Percentiles rank a stretch among this genome's conserved stretches.
Evolutionary conservation across 441 rosid genomes (phyloP).

Genomic region (Hura crepitans): DNA sequence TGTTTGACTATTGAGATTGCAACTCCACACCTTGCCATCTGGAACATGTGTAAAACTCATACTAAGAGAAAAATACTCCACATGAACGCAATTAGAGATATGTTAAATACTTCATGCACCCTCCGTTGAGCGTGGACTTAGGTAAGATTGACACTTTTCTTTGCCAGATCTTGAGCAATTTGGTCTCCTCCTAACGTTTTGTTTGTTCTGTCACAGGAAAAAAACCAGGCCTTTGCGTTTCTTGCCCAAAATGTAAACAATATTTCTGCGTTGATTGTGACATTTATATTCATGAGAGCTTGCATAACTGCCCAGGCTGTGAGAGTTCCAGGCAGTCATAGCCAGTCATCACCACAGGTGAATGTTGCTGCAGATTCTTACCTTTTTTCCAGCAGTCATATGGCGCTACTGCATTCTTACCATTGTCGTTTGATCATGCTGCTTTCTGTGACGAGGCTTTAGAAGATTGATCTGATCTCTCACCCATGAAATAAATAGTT

Average conservation of each 20-base stretch:
- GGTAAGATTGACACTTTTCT: background rate
- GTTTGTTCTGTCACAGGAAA: constrained; percentile 45
- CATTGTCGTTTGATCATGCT: too few species aligned
- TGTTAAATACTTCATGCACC: background rate
- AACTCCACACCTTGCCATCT: background rate
- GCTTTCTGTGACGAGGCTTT: too few species aligned
- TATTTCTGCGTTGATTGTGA: constrained; percentile 87
- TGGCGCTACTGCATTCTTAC: too few species aligned
- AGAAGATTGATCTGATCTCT: too few species aligned
- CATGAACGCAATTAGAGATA: background rate
- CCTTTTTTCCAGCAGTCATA: too few species aligned
- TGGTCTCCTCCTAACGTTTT: background rate
- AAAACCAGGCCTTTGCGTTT: constrained; percentile 45
- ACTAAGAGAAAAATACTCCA: background rate
- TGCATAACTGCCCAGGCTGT: constrained; percentile 95
- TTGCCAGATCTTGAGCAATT: background rate
- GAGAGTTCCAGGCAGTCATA: constrained; percentile 49
- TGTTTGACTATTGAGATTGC: background rate
- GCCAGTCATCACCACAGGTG: background rate
- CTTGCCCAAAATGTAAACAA: constrained; percentile 66
- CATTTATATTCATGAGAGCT: constrained; percentile 86
- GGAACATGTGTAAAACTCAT: background rate
- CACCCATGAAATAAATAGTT: too few species aligned
- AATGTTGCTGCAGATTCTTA: background rate
- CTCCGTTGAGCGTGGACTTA: background rate